A percentile compares a stretch with the other conserved stretches of the same genome.
Conservation (phyloP, 805 yeast species). For the Blastobotrys muscicola region DNA sequence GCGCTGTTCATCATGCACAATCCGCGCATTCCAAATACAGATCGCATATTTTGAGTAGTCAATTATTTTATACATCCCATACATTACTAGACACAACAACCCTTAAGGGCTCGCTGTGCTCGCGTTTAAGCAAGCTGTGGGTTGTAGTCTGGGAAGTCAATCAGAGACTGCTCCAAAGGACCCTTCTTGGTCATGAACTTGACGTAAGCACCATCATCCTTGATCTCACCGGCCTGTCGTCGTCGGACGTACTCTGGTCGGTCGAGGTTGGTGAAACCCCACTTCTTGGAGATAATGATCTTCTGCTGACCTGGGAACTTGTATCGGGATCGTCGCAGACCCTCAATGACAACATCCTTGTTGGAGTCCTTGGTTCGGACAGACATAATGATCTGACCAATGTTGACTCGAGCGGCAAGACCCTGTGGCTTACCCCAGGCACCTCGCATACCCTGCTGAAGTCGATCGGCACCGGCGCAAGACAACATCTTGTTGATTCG, state of each 20-base stretch:
- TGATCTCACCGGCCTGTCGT: slow-evolving; percentile 96
- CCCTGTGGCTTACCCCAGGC: slow-evolving; percentile 99
- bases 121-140: slow-evolving; percentile 29
- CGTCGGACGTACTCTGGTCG: slow-evolving; percentile 91
- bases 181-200: slow-evolving; percentile 98
- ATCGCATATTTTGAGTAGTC: too few species aligned
- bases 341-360: slow-evolving; percentile 97
- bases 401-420: slow-evolving; percentile 97
- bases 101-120: too few species aligned
- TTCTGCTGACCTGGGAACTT: slow-evolving; percentile 99
- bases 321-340: slow-evolving; percentile 99
- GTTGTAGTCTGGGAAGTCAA: slow-evolving; percentile 77
- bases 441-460: slow-evolving; percentile 99
- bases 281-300: slow-evolving; percentile 98
- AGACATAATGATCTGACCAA: slow-evolving; percentile 97
- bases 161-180: slow-evolving; percentile 83
- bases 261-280: slow-evolving; percentile 99
- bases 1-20: too few species aligned
- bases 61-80: too few species aligned
- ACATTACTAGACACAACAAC: too few species aligned
- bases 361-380: slow-evolving; percentile 97
- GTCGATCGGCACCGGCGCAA: slow-evolving; percentile 99
- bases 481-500: slow-evolving; percentile 99
- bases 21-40: too few species aligned
- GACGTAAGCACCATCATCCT: slow-evolving; percentile 99